Base-by-base conservation (phyloP, 164 flowering plant species). In the Liriodendron chinense region DNA sequence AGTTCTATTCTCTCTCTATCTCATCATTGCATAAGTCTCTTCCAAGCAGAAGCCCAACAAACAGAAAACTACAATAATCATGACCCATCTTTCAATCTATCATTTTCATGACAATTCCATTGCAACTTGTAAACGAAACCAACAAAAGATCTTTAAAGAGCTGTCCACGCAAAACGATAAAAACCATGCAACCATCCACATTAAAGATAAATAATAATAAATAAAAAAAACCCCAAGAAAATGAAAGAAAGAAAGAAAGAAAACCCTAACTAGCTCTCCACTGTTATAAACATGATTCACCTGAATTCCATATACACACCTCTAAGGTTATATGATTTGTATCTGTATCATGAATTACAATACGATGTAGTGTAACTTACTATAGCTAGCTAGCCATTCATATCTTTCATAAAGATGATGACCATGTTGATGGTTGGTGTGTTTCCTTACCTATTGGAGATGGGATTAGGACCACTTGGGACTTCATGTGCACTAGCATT, bases 381-480 rank as follows among this genome's bases (percentile, higher is more conserved):
- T 53, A 10, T 53, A 53, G 59, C 13, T 4, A 48, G 53, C n/a
- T 34, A 53, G 59, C 0, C 13, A 53, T 16, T 53, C 59, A 53
- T 53, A 9, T 53, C 18, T 16, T 53, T 53, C 59, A 53, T 53
- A 26, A 24, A 25, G 16, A 66, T 28, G 18, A 25, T 12, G 12
- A 66, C 18, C 3, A 26, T 25, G 69, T 26, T 66, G 21, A 66
- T 53, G 59, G 59, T 10, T 53, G 50, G 26, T 21, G 43, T 22
- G 1, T 61, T 22, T 22, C 1, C 66, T 76, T 66, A 78, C 80
- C 80, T 62, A 50, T 78, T 78, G 12, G 94, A 86, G 73, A 92
- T 89, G 59, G 97, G 97, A 77, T 92, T 92, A 63, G 94, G 94
- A 24, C 97, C 97, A 72, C 97, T 91, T 0, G 94, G 97, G 66